These are phyloP conservation scores for Fraxinus quadrangulata DNA, from an alignment of 257 asterid genomes.

Conservation along the genomic window DNA sequence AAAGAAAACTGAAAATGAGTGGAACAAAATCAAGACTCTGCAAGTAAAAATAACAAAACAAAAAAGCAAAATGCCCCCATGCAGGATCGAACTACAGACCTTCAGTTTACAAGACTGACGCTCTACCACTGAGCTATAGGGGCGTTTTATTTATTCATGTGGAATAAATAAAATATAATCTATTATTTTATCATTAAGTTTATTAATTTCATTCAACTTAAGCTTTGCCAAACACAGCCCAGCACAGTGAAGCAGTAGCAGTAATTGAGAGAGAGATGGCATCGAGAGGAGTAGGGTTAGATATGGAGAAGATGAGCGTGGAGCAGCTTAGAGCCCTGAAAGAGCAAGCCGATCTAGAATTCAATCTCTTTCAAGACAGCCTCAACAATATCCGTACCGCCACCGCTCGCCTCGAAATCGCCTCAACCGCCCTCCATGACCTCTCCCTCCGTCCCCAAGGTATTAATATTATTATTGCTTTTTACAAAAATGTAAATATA, in stretches of 20 bases:
- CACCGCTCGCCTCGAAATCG: conserved; percentile 76
- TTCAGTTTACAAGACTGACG: conserved; percentile 47
- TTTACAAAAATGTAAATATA: too few relatives aligned
- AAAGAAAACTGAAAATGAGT: too few relatives aligned
- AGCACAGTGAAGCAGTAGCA: conserved; percentile 1
- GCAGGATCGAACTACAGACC: conserved; percentile 47
- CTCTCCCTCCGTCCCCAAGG: conserved; percentile 85
- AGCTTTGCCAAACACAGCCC: not conserved
- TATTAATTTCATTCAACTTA: too few relatives aligned
- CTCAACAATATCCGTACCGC: conserved; percentile 86
- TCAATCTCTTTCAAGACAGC: conserved; percentile 79
- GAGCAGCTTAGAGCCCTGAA: conserved; percentile 78
- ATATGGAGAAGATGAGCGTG: conserved; percentile 68
- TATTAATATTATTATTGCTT: conserved; percentile 3
- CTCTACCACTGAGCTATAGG: conserved; percentile 53
- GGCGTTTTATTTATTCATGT: not conserved
- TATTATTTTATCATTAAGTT: too few relatives aligned
- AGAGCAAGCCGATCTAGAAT: conserved; percentile 87
- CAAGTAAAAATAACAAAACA: not conserved
- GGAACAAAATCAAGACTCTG: too few relatives aligned
- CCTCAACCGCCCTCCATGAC: conserved; percentile 80
- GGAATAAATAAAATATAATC: too few relatives aligned
- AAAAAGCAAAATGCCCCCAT: conserved; percentile 29
- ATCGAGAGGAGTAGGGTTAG: conserved; percentile 44
- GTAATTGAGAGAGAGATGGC: conserved; percentile 28